Percentiles rank a stretch among this genome's conserved stretches.
phyloP scores from a whole-genome alignment of 2,329 filamentous ascomycete genomes.

The Cercospora zeina region DNA sequence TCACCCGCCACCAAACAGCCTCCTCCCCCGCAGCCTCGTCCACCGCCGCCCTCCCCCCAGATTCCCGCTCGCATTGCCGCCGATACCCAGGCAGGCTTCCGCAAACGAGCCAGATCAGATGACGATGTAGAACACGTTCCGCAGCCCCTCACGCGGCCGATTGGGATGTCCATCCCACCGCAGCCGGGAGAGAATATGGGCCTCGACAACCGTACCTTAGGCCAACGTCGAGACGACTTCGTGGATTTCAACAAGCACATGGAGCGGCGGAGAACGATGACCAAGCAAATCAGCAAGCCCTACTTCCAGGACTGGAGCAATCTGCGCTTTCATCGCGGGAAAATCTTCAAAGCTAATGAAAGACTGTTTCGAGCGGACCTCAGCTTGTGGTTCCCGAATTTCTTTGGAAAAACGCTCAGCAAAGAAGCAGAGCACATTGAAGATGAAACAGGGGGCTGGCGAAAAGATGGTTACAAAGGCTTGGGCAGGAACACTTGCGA shows the following conservation, averaged over 20 bases:
- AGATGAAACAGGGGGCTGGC: slow-evolving; percentile 46
- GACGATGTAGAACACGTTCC: slow-evolving; percentile 51
- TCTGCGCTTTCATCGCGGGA: slow-evolving; percentile 77
- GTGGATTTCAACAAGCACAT: slow-evolving; percentile 84
- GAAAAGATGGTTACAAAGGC: slow-evolving; percentile 45
- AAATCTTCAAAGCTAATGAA: slow-evolving; percentile 84
- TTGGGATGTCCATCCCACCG: slow-evolving; percentile 77
- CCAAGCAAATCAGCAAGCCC: slow-evolving; percentile 74
- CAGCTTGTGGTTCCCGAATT: slow-evolving; percentile 90
- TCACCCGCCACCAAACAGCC: slow-evolving; percentile 25
- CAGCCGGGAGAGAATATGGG: slow-evolving; percentile 78
- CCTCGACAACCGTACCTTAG: slow-evolving; percentile 65
- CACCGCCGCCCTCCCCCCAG: slow-evolving; percentile 18
- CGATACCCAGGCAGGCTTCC: slow-evolving; percentile 28
- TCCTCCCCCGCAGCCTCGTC: slow-evolving; percentile 23
- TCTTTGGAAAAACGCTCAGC: slow-evolving; percentile 74
- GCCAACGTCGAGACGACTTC: slow-evolving; percentile 74
- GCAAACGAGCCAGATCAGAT: slow-evolving; percentile 31
- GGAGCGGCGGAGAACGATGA: slow-evolving; percentile 70
- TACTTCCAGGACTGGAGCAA: slow-evolving; percentile 97
- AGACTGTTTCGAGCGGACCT: slow-evolving; percentile 79
- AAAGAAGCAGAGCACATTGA: slow-evolving; percentile 66
- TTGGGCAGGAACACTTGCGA: slow-evolving; percentile 69
- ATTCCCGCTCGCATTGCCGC: slow-evolving; percentile 22
- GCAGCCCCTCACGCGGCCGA: slow-evolving; percentile 65